Conservation (phyloP, 257 asterid species). For the Plantago elongata region DNA sequence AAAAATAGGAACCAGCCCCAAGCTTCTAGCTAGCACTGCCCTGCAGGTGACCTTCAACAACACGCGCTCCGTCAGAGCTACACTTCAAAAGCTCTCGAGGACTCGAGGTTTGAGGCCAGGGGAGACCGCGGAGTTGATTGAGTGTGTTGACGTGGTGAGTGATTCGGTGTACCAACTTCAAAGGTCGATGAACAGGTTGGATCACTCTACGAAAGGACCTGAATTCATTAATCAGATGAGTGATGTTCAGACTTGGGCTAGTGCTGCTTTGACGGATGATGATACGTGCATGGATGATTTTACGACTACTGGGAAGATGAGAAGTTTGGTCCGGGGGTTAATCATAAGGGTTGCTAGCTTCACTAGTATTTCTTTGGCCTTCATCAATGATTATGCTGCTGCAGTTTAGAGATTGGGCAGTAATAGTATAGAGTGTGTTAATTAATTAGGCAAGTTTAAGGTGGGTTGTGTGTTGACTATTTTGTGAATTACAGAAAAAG, state of each 20-base stretch:
- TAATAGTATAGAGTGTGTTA: no score
- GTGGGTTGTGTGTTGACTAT: no score
- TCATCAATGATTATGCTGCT: conserved; percentile 34
- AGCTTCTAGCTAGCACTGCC: conserved; percentile 29
- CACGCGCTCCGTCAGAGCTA: conserved; percentile 13
- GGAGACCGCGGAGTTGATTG: conserved; percentile 23
- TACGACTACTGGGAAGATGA: conserved; percentile 12
- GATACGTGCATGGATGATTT: conserved; percentile 49
- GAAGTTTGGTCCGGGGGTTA: conserved; percentile 9
- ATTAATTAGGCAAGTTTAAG: no score
- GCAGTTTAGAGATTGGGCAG: no score
- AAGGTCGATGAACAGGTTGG: conserved; percentile 22
- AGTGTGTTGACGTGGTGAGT: conserved; percentile 38
- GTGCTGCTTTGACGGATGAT: conserved; percentile 48
- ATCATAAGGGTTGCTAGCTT: conserved; percentile 30
- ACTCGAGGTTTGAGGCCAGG: conserved; percentile 18
- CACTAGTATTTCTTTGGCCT: conserved; percentile 42
- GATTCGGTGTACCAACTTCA: conserved; percentile 29
- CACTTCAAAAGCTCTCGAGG: conserved; percentile 8
- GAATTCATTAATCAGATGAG: conserved; percentile 23
- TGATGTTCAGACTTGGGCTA: conserved; percentile 48
- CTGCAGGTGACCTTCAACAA: conserved; percentile 23
- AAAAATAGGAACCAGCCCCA: conserved; percentile 24
- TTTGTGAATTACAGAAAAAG: no score
- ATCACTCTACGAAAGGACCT: conserved; percentile 14